Percentiles rank a stretch among this genome's conserved stretches.
Conservation (phyloP, 495 filamentous ascomycete genomes). For the Umbilicaria muhlenbergii region DNA sequence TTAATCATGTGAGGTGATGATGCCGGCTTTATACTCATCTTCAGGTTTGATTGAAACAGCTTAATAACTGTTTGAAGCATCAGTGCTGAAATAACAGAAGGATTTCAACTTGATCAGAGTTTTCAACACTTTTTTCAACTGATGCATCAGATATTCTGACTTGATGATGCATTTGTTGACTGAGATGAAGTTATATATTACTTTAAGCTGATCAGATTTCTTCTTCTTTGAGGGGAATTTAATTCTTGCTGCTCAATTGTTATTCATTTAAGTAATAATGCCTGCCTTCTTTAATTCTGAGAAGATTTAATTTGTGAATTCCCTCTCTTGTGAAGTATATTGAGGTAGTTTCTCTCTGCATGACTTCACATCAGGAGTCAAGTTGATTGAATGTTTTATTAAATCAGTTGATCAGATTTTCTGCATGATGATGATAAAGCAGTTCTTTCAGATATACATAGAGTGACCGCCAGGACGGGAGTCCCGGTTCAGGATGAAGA, state of each 20-base stretch:
- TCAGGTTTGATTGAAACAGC: background rate
- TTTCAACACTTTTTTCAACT: constrained; percentile 2
- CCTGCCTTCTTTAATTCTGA: no score
- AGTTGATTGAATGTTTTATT: background rate
- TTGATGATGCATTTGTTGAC: constrained; percentile 6
- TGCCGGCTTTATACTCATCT: background rate
- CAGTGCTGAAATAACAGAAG: background rate
- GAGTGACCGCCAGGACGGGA: no score
- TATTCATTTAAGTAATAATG: no score
- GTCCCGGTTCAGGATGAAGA: no score
- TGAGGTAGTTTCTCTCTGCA: no score
- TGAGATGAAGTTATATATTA: constrained; percentile 5
- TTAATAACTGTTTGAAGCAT: constrained; percentile 3
- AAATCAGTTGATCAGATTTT: background rate
- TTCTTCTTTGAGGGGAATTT: constrained; percentile 5
- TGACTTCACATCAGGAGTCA: background rate
- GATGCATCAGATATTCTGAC: constrained; percentile 6
- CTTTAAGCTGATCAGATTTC: background rate
- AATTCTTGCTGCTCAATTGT: background rate
- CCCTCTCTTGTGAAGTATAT: no score
- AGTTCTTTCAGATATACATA: no score
- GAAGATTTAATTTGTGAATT: no score
- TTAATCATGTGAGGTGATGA: no score
- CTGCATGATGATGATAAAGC: no score
- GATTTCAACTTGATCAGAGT: background rate